Evolutionary conservation across 83 land plant genomes (phyloP), one percentile per base, ranked within the genome.

Genomic region (Diphasiastrum complanatum): DNA sequence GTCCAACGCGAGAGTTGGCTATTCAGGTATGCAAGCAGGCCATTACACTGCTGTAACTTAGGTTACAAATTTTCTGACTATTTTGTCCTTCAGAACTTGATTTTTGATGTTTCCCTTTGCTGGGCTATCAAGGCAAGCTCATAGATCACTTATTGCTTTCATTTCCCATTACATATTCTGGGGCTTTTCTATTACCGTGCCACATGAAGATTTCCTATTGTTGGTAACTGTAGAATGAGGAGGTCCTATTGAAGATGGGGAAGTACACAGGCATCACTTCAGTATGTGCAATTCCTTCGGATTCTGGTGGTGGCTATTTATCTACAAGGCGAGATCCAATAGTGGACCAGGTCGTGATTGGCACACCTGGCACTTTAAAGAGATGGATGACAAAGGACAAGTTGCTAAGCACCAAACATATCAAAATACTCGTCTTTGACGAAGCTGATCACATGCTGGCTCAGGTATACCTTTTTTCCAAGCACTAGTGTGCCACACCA

Each of bases 381-480:
- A 76, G 77, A 28, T 82, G 84, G 82, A 83, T 83, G 64, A 45
- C 79, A 0, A 45, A 62, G 29, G 73, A 69, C 45, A 85, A 45
- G 67, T 81, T 82, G 49, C 54, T 92, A 70, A 64, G 70, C 32
- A 45, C 61, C 2, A 60, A 69, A 30, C 38, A 76, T 49, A 65
- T 92, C 65, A 85, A 81, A 63, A 85, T 92, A 40, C 82, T 92
- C 64, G 97, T 92, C n/a, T 92, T 85, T 81, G 97, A 92, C 78
- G 97, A 92, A 68, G 97, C 97, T 40, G 97, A 92, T 60, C 96
- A 92, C 51, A 92, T 92, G 97, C 66, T 92, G 11, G 97, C 80
- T 51, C 91, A 91, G 90, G 95, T 91, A 75, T 12, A 12, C n/a
- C 10, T 36, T 33, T 55, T 25, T 28, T 50, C 24, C n/a, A 31